Evolutionary conservation across 2,329 filamentous ascomycete genomes (phyloP).

Genomic region (Fonsecaea multimorphosa): DNA sequence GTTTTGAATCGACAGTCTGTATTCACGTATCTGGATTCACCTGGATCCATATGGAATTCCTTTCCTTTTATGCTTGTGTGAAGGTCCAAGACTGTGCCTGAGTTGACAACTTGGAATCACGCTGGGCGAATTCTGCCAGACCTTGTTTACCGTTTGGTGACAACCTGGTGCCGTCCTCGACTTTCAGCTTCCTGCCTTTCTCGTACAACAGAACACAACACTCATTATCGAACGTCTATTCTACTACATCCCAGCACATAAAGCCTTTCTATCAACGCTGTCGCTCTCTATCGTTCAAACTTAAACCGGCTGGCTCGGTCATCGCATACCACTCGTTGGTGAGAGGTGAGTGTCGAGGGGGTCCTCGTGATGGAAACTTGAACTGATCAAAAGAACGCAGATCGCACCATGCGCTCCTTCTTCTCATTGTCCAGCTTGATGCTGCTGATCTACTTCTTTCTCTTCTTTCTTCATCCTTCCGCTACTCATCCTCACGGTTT

Average conservation of each 20-base stretch:
- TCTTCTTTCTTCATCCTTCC: slow-evolving; percentile 9
- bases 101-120: background rate
- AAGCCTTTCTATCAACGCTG: background rate
- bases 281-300: slow-evolving; percentile 10
- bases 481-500: slow-evolving; percentile 16
- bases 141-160: slow-evolving; percentile 10
- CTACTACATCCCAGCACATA: background rate
- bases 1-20: background rate
- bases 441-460: slow-evolving; percentile 27
- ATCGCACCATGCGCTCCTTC: slow-evolving; percentile 21
- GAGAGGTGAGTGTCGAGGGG: slow-evolving; percentile 7
- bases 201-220: background rate
- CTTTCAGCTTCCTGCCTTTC: background rate
- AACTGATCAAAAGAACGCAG: slow-evolving; percentile 14
- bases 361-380: background rate
- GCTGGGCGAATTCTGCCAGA: slow-evolving; percentile 8
- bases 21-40: slow-evolving; percentile 1
- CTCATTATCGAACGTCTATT: background rate
- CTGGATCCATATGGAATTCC: background rate
- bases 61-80: background rate
- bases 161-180: background rate
- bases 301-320: slow-evolving; percentile 18
- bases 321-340: background rate
- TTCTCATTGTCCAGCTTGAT: slow-evolving; percentile 27
- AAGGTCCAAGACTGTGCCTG: too few relatives aligned